Conservation (phyloP, 148 eudicot genomes). For the Linanthus parryae region DNA sequence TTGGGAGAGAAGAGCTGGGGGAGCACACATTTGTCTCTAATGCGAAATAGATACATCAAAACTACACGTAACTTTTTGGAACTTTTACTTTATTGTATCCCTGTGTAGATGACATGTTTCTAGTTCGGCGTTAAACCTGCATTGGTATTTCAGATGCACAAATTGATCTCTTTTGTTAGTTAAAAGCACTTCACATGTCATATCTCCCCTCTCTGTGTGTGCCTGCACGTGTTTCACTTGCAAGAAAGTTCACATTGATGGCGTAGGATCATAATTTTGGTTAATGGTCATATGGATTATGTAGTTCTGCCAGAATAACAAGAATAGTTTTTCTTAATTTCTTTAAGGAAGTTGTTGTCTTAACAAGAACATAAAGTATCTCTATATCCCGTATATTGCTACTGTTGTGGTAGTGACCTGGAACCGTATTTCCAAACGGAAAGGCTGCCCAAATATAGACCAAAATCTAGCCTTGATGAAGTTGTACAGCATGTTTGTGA, state of each 20-base stretch:
- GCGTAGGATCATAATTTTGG: no score
- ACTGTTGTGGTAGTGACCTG: slow-evolving; percentile 92
- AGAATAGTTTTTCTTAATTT: slow-evolving; percentile 1
- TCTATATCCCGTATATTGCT: slow-evolving; percentile 84
- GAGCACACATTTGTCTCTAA: slow-evolving; percentile 87
- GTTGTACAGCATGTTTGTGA: slow-evolving; percentile 77
- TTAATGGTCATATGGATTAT: no score
- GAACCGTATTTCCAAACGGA: slow-evolving; percentile 82
- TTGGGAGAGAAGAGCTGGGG: slow-evolving; percentile 91
- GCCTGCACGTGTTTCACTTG: no score
- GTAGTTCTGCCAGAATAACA: no score
- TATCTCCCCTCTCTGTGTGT: no score
- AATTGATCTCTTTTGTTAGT: no score
- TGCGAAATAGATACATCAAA: slow-evolving; percentile 77
- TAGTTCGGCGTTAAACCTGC: no score
- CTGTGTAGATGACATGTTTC: no score
- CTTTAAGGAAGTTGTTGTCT: slow-evolving; percentile 72
- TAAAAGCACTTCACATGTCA: no score
- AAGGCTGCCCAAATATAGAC: slow-evolving; percentile 62
- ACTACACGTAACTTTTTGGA: slow-evolving; percentile 99
- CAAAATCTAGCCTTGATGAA: slow-evolving; percentile 76
- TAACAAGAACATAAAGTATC: slow-evolving; percentile 95
- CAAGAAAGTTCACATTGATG: no score
- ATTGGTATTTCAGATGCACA: no score
- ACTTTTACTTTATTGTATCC: no score